Evolutionary conservation across 2,329 filamentous ascomycete species (phyloP).

Genomic region (Fusarium torulosum): DNA sequence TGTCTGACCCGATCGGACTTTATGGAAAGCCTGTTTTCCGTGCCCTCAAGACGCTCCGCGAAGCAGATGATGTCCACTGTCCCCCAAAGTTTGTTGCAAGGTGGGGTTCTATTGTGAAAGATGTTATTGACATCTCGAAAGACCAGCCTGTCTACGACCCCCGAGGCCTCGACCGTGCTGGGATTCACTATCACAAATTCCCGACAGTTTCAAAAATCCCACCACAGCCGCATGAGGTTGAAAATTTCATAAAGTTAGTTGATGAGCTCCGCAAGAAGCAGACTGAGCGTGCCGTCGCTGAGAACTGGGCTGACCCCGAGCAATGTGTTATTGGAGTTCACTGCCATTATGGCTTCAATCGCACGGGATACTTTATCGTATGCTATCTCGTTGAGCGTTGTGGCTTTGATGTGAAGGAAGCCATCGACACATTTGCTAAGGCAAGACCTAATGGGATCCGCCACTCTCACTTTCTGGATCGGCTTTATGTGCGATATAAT

Average conservation of each 20-base stretch:
- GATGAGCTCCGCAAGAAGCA: conserved; percentile 71
- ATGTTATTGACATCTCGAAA: conserved; percentile 91
- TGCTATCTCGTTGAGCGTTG: conserved; percentile 90
- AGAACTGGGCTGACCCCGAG: conserved; percentile 56
- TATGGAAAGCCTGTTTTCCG: conserved; percentile 73
- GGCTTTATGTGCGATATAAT: conserved; percentile 81
- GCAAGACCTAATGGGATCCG: conserved; percentile 85
- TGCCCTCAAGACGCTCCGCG: conserved; percentile 92
- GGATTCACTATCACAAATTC: conserved; percentile 84
- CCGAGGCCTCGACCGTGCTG: conserved; percentile 72
- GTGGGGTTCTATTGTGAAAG: conserved; percentile 76
- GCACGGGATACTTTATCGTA: conserved; percentile 91
- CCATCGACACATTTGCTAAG: conserved; percentile 81
- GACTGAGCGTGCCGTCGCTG: conserved; percentile 51
- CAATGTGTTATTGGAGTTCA: conserved; percentile 80
- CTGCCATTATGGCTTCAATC: conserved; percentile 96
- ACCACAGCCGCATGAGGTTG: conserved; percentile 69
- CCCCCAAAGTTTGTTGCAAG: conserved; percentile 77
- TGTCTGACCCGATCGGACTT: conserved; percentile 79
- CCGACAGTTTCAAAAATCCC: conserved; percentile 93
- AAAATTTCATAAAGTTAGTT: conserved; percentile 67
- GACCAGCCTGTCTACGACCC: conserved; percentile 92
- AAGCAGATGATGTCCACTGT: conserved; percentile 86
- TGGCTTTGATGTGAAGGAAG: conserved; percentile 77
- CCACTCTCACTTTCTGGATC: conserved; percentile 89